Evolutionary conservation across 192 early-diverging fungal species (phyloP), one percentile per base, ranked within the genome.

Genomic region (Thamnidium elegans): DNA sequence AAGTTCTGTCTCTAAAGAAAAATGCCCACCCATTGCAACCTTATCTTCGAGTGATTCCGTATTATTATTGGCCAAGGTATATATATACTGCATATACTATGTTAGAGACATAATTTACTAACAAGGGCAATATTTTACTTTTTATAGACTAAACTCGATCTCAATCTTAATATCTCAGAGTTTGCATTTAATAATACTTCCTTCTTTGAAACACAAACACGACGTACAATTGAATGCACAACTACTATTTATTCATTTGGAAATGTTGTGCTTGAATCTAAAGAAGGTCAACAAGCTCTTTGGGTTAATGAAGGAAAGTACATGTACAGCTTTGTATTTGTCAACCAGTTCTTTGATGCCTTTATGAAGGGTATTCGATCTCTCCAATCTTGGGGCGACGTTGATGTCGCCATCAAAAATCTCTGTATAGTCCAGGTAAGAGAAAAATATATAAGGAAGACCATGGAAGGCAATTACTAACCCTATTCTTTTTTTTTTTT

Each of bases 261-360:
- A 1, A 68, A 63, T 4, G 60, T 69, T 1, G 74, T 83, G 2
- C 52, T 83, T 10, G 78, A 83, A 52, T 71, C 81, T 6, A 68
- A 65, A 2, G 78, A 80, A 45, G 64, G 71, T n/a, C 79, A 79
- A 46, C 78, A 79, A 21, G 74, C 76, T 1, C 45, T 72, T 1
- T 62, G 52, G 58, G 51, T 63, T 0, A 66, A 56, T 23, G 70
- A 76, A 53, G 65, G 61, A 5, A 67, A 66, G 30, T 68, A 72
- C 63, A 55, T 73, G 31, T 76, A 76, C 19, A 74, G 62, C 47
- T 83, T 83, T 68, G 67, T 68, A 10, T 76, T 72, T 72, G 73
- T 80, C 32, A 83, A 80, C 55, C 81, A 78, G 47, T 83, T 83
- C 68, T 80, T 83, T 65, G 69, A 75, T 23, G 71, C 76, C 5